These are phyloP conservation scores for Piromyces sp. DNA, from an alignment of 192 early-diverging fungal genomes.

Conservation along the genomic window DNA sequence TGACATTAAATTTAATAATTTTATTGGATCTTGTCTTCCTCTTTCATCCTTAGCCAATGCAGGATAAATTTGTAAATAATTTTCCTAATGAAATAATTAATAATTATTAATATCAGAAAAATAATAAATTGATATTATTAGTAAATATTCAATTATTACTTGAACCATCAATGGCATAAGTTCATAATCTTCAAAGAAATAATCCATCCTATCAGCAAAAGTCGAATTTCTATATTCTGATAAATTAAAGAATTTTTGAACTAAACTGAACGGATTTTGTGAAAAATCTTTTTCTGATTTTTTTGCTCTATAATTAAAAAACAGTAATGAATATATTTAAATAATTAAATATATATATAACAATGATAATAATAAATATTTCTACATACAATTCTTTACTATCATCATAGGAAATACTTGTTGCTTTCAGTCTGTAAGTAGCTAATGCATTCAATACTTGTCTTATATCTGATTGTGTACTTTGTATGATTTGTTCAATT, in stretches of 20 bases:
- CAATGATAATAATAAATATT: too few species aligned
- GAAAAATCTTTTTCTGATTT: conserved; percentile 2
- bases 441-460: conserved; percentile 91
- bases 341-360: too few species aligned
- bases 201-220: conserved; percentile 62
- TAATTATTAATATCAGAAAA: neutral
- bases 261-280: conserved; percentile 59
- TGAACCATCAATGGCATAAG: conserved; percentile 86
- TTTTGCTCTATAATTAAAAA: neutral
- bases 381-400: conserved; percentile 47
- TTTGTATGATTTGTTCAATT: conserved; percentile 57
- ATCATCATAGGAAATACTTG: conserved; percentile 60
- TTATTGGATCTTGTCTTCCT: neutral
- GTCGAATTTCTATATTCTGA: conserved; percentile 21
- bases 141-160: conserved; percentile 12
- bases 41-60: conserved; percentile 15
- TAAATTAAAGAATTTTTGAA: conserved; percentile 36
- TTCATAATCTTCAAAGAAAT: conserved; percentile 80
- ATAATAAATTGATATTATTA: neutral
- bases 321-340: conserved; percentile 4
- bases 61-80: conserved; percentile 61
- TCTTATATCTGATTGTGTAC: conserved; percentile 79
- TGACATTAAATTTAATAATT: conserved; percentile 39
- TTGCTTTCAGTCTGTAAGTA: conserved; percentile 56
- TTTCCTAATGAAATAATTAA: conserved; percentile 32